A percentile compares a stretch with the other conserved stretches of the same genome.
These are phyloP conservation scores for Fraxinus anomala DNA, from an alignment of 257 asterid species.

Conservation along the genomic window DNA sequence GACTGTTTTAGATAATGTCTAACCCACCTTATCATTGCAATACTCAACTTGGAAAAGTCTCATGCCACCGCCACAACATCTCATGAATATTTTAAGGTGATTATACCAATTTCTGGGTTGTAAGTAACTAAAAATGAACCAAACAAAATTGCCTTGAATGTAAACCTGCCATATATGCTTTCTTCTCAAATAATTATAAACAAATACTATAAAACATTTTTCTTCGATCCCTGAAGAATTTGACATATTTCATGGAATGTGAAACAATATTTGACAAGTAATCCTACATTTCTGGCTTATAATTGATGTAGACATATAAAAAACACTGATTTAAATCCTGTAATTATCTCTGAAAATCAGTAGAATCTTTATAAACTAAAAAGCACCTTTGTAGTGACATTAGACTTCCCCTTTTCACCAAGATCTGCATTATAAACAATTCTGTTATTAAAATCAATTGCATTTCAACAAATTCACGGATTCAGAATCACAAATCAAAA, in stretches of 20 bases:
- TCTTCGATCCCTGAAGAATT: not conserved
- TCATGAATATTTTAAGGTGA: not conserved
- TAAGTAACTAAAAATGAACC: not conserved
- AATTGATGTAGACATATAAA: not conserved
- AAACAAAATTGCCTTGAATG: not conserved
- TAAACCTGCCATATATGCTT: not conserved
- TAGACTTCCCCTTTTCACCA: constrained; percentile 35
- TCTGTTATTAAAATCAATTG: constrained; percentile 6
- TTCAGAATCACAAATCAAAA: constrained; percentile 15
- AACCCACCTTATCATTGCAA: not conserved
- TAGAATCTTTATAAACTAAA: not conserved
- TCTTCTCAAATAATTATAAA: not conserved
- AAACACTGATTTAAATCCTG: constrained; percentile 4
- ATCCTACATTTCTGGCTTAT: not conserved
- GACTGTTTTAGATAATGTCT: not conserved
- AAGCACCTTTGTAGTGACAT: constrained; percentile 49
- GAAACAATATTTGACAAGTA: not conserved
- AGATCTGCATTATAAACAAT: constrained; percentile 52
- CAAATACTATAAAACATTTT: not conserved
- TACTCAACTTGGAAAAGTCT: not conserved
- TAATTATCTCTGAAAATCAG: not conserved
- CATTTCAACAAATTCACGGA: constrained; percentile 8
- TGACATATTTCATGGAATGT: not conserved
- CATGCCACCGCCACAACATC: not conserved
- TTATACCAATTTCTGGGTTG: not conserved